A percentile compares a stretch with the other conserved stretches of the same genome.
Conservation (phyloP, 768 basidiomycete genomes). For the Heimioporus sp. region DNA sequence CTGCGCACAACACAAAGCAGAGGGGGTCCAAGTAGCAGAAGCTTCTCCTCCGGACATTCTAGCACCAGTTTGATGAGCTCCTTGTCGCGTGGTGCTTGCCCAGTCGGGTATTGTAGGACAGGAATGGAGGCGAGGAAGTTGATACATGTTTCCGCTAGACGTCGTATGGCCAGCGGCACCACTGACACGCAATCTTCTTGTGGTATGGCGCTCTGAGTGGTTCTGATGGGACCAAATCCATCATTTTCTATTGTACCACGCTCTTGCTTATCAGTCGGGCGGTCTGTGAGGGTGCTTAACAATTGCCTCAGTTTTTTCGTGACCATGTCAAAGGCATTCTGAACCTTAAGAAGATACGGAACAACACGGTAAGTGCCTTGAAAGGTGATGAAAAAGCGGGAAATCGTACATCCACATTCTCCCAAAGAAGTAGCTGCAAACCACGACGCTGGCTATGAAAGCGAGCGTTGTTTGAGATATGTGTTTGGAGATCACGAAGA, state of each 20-base stretch:
- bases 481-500: slow-evolving; percentile 36
- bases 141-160: slow-evolving; percentile 52
- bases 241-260: slow-evolving; percentile 46
- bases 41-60: slow-evolving; percentile 48
- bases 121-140: slow-evolving; percentile 63
- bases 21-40: slow-evolving; percentile 56
- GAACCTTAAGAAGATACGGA: slow-evolving; percentile 41
- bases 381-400: neutral
- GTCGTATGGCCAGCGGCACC: slow-evolving; percentile 28
- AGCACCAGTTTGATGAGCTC: slow-evolving; percentile 55
- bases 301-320: slow-evolving; percentile 37
- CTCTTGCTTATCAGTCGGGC: slow-evolving; percentile 13
- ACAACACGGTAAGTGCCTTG: too few relatives aligned
- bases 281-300: slow-evolving; percentile 36
- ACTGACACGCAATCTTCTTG: slow-evolving; percentile 28
- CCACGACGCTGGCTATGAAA: slow-evolving; percentile 27
- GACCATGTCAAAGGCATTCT: slow-evolving; percentile 41
- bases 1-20: slow-evolving; percentile 55
- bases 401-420: slow-evolving; percentile 60
- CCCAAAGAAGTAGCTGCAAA: slow-evolving; percentile 64
- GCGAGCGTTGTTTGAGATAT: slow-evolving; percentile 7
- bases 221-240: slow-evolving; percentile 55
- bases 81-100: slow-evolving; percentile 60
- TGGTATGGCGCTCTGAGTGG: slow-evolving; percentile 32
- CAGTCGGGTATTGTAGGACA: slow-evolving; percentile 55